phyloP scores from a whole-genome alignment of 208 protist species.

The Histomonas meleagridis region DNA sequence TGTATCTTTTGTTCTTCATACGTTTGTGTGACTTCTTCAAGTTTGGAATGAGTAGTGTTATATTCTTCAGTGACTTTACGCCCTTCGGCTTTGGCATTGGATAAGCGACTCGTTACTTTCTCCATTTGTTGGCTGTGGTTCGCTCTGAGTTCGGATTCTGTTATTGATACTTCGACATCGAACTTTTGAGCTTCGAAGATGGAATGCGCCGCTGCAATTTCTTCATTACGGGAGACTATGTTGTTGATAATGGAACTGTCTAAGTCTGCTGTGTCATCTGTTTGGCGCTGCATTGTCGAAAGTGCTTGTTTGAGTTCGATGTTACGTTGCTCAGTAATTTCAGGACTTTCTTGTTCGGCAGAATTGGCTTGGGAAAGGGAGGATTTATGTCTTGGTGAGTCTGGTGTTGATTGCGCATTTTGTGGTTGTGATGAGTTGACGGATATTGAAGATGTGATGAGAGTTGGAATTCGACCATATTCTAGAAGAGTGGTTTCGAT shows the following conservation, averaged over 20 bases:
- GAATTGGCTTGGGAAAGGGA: not conserved
- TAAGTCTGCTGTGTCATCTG: not conserved
- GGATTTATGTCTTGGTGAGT: not conserved
- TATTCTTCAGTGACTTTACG: not conserved
- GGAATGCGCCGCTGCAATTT: not conserved
- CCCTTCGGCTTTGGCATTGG: not conserved
- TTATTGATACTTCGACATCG: not conserved
- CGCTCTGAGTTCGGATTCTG: not conserved
- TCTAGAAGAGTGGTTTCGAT: slow-evolving; percentile 13
- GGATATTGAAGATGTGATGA: too few species aligned
- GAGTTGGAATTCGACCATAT: not conserved
- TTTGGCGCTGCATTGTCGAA: too few species aligned
- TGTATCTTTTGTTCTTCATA: not conserved
- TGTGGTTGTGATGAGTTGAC: too few species aligned
- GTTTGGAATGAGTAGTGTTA: not conserved
- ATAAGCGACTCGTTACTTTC: not conserved
- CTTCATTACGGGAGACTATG: not conserved
- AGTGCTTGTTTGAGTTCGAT: too few species aligned
- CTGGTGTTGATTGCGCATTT: not conserved
- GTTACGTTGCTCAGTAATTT: too few species aligned
- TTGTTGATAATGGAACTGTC: not conserved
- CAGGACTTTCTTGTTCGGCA: too few species aligned
- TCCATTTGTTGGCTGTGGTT: not conserved
- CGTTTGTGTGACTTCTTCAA: not conserved
- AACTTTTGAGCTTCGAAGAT: not conserved